A percentile compares a stretch with the other conserved stretches of the same genome.
phyloP scores from a whole-genome alignment of 1,139 yeast species.

The Casaregolazyma lundiana region DNA sequence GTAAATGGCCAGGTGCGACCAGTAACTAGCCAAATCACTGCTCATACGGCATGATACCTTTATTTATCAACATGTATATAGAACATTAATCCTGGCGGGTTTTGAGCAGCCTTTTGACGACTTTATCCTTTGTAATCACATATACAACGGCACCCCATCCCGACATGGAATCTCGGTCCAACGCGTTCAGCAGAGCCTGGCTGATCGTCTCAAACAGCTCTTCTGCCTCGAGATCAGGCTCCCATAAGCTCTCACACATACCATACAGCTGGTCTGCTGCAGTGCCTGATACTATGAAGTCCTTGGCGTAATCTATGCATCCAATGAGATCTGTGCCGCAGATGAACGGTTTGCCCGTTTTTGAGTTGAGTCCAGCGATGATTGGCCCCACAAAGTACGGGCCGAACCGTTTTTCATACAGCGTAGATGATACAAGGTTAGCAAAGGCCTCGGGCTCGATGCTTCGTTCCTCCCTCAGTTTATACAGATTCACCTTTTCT shows the following conservation, averaged over 20 bases:
- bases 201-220: constrained; percentile 94
- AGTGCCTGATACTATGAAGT: constrained; percentile 95
- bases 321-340: constrained; percentile 97
- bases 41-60: background rate
- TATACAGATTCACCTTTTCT: constrained; percentile 81
- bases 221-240: constrained; percentile 89
- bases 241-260: constrained; percentile 97
- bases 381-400: constrained; percentile 97
- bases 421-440: constrained; percentile 80
- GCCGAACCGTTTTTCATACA: constrained; percentile 86
- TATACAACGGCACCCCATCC: constrained; percentile 99
- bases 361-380: constrained; percentile 88
- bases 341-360: constrained; percentile 77
- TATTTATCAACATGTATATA: constrained; percentile 8
- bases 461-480: constrained; percentile 82
- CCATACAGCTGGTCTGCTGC: constrained; percentile 95
- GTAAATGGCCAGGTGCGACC: background rate
- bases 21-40: background rate
- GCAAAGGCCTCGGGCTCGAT: constrained; percentile 95
- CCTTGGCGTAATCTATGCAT: constrained; percentile 91
- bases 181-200: constrained; percentile 90
- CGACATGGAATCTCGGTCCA: constrained; percentile 93
- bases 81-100: constrained; percentile 77
- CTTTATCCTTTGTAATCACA: constrained; percentile 87
- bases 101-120: constrained; percentile 77